These are phyloP conservation scores for Diophrys appendiculata DNA, from an alignment of 73 alveolate species.

Conservation along the genomic window DNA sequence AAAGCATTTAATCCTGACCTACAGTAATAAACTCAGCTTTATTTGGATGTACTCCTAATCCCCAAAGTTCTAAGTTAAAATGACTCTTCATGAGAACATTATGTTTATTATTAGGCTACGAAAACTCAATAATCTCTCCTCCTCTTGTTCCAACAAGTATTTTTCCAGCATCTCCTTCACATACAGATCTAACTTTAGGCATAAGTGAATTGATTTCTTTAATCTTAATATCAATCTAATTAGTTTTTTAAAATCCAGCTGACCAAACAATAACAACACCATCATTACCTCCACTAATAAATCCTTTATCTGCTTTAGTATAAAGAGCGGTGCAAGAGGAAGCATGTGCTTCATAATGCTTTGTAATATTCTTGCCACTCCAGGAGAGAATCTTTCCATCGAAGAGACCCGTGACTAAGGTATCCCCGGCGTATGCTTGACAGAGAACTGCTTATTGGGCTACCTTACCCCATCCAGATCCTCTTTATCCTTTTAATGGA, in stretches of 20 bases:
- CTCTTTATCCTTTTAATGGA: constrained; percentile 76
- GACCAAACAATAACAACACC: constrained; percentile 87
- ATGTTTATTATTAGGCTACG: constrained; percentile 55
- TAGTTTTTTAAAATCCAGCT: constrained; percentile 46
- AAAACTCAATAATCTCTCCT: constrained; percentile 92
- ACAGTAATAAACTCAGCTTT: constrained; percentile 85
- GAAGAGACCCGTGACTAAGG: constrained; percentile 87
- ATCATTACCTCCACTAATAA: constrained; percentile 93
- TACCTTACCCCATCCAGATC: constrained; percentile 92
- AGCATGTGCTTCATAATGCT: constrained; percentile 86
- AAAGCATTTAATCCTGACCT: constrained; percentile 96
- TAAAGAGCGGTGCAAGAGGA: constrained; percentile 77
- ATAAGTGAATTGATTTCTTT: constrained; percentile 70
- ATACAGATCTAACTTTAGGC: constrained; percentile 87
- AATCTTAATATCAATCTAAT: constrained; percentile 52
- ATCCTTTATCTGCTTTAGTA: constrained; percentile 86
- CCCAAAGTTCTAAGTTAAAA: constrained; percentile 96
- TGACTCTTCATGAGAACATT: constrained; percentile 88
- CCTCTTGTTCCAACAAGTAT: constrained; percentile 97
- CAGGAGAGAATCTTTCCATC: constrained; percentile 84
- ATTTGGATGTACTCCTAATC: constrained; percentile 91
- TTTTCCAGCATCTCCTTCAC: constrained; percentile 89
- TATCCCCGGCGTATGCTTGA: constrained; percentile 77
- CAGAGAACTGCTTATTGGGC: constrained; percentile 85
- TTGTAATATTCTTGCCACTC: constrained; percentile 76